phyloP scores from a whole-genome alignment of 768 basidiomycete species.

The Lactifluus volemus region DNA sequence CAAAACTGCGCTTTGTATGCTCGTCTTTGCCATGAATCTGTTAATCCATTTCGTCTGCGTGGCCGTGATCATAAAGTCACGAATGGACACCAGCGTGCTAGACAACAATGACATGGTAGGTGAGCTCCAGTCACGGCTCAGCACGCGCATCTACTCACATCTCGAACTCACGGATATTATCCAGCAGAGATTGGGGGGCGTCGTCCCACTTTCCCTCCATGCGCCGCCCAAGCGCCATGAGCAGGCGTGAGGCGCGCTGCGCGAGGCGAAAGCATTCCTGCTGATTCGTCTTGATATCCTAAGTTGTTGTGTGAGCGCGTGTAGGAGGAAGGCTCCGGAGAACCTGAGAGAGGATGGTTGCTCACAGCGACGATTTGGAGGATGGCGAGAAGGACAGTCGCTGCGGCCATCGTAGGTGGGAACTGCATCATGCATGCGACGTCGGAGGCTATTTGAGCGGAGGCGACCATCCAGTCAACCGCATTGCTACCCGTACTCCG shows the following conservation, averaged over 20 bases:
- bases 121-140: not conserved
- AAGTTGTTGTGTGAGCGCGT: not conserved
- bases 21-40: constrained; percentile 15
- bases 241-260: constrained; percentile 15
- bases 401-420: constrained; percentile 12
- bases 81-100: constrained; percentile 19
- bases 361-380: constrained; percentile 16
- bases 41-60: constrained; percentile 19
- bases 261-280: constrained; percentile 18
- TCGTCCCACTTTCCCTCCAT: constrained; percentile 23
- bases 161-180: constrained; percentile 21
- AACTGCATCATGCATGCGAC: constrained; percentile 13
- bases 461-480: constrained; percentile 11
- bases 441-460: constrained; percentile 8
- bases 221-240: constrained; percentile 13
- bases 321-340: not conserved
- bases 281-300: constrained; percentile 20
- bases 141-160: constrained; percentile 13
- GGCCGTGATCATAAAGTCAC: constrained; percentile 18
- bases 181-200: constrained; percentile 18
- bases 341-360: not conserved
- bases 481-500: constrained; percentile 15
- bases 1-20: constrained; percentile 12
- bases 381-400: constrained; percentile 14
- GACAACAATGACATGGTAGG: not conserved